These are phyloP conservation scores for Gnaphalium uliginosum DNA, from an alignment of 129 eudicot genomes.

Conservation along the genomic window DNA sequence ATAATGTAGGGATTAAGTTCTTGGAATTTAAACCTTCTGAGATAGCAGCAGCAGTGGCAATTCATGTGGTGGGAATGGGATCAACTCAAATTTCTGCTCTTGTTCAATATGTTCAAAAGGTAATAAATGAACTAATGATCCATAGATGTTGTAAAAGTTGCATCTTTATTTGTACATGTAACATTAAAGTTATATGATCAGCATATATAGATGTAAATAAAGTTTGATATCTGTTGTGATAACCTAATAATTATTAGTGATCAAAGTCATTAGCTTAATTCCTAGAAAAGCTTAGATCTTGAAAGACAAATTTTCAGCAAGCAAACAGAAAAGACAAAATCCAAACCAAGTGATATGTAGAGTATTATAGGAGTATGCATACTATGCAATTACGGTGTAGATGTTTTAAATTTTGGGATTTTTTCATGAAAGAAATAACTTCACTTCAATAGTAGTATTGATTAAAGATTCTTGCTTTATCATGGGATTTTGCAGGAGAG, in stretches of 20 bases:
- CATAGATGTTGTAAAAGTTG: constrained; percentile 7
- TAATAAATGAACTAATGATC: constrained; percentile 16
- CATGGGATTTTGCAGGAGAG: constrained; percentile 43
- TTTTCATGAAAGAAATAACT: constrained; percentile 11
- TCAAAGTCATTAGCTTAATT: constrained; percentile 3
- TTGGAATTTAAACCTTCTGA: constrained; percentile 77
- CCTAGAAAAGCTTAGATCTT: not conserved
- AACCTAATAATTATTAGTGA: too few relatives aligned
- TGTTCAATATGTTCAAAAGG: constrained; percentile 48
- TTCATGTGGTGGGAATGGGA: constrained; percentile 45
- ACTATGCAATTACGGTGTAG: not conserved
- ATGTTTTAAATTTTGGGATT: constrained; percentile 14
- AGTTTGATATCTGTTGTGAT: not conserved
- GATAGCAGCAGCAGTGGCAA: constrained; percentile 81
- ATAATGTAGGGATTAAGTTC: constrained; percentile 59
- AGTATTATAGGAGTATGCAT: not conserved
- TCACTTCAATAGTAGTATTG: constrained; percentile 18
- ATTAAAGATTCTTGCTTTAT: not conserved
- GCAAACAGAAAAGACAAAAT: constrained; percentile 13
- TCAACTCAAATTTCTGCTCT: constrained; percentile 47
- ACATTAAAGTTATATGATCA: not conserved
- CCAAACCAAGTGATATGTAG: not conserved
- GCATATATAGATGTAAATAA: not conserved
- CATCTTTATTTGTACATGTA: constrained; percentile 15
- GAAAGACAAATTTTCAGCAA: not conserved